Percentiles rank a stretch among this genome's conserved stretches.
These are phyloP conservation scores for Parasitella parasitica DNA, from an alignment of 371 early-diverging fungal species.

Conservation along the genomic window DNA sequence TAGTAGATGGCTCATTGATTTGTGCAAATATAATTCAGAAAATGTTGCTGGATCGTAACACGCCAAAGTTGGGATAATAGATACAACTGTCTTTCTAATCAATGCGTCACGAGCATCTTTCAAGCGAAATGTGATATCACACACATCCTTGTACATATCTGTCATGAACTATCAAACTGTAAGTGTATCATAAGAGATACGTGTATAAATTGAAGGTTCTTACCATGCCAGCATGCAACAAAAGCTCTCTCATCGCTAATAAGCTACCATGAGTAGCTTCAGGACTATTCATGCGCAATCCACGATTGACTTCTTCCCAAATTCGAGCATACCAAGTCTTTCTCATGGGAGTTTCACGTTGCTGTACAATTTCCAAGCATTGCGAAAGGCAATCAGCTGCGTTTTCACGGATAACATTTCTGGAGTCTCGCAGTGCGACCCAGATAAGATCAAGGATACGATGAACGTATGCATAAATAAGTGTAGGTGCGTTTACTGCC, in stretches of 20 bases:
- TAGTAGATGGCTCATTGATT: slow-evolving; percentile 78
- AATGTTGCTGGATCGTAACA: slow-evolving; percentile 80
- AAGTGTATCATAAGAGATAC: not conserved
- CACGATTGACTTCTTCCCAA: slow-evolving; percentile 83
- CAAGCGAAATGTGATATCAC: slow-evolving; percentile 75
- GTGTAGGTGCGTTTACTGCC: slow-evolving; percentile 80
- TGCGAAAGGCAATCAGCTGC: slow-evolving; percentile 87
- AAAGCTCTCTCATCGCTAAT: slow-evolving; percentile 78
- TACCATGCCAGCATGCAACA: slow-evolving; percentile 84
- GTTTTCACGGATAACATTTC: slow-evolving; percentile 80
- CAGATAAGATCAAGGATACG: slow-evolving; percentile 88
- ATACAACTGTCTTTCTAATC: slow-evolving; percentile 83
- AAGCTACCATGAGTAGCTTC: slow-evolving; percentile 93
- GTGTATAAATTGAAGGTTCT: too few species aligned
- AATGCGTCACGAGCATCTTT: slow-evolving; percentile 83
- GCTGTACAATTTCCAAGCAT: slow-evolving; percentile 80
- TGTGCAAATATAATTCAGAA: slow-evolving; percentile 69
- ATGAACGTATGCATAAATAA: slow-evolving; percentile 82
- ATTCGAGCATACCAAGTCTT: slow-evolving; percentile 78
- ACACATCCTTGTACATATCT: slow-evolving; percentile 73
- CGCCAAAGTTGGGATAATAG: slow-evolving; percentile 83
- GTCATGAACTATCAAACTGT: slow-evolving; percentile 73
- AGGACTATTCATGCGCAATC: slow-evolving; percentile 65
- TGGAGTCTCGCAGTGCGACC: slow-evolving; percentile 84
- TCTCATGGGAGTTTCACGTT: slow-evolving; percentile 74